These are phyloP conservation scores for Ganoderma resinaceum DNA, from an alignment of 1,284 basidiomycete species.

Conservation along the genomic window DNA sequence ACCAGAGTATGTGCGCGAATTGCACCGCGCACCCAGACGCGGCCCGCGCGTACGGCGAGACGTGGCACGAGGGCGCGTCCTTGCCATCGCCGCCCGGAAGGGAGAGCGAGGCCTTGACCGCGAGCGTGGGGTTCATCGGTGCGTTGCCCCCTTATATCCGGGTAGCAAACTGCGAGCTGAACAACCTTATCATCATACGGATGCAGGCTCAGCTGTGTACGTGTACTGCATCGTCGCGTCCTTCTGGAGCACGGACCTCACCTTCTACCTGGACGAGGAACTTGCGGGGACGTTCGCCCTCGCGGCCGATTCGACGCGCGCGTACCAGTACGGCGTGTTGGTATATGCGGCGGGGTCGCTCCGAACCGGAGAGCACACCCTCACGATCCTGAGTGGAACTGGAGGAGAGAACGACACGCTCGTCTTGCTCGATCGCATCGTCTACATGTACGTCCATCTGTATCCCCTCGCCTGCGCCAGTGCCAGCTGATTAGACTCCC, in stretches of 20 bases:
- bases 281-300: background rate
- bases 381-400: background rate
- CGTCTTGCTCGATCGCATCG: constrained; percentile 34
- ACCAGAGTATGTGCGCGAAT: background rate
- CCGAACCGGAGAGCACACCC: background rate
- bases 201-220: background rate
- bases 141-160: background rate
- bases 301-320: background rate
- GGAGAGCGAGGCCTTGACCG: background rate
- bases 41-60: background rate
- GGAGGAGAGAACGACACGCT: constrained; percentile 21
- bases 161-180: no score
- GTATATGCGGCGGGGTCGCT: background rate
- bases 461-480: background rate
- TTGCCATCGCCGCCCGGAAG: background rate
- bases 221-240: background rate
- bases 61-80: background rate
- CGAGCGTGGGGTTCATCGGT: background rate
- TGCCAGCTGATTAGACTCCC: background rate
- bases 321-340: background rate
- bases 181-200: no score
- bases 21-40: background rate
- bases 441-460: constrained; percentile 35
- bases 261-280: background rate
- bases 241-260: background rate